A percentile compares a stretch with the other conserved stretches of the same genome.
Conservation (phyloP, 2,329 filamentous ascomycete species). For the Colletotrichum lindemuthianum region DNA sequence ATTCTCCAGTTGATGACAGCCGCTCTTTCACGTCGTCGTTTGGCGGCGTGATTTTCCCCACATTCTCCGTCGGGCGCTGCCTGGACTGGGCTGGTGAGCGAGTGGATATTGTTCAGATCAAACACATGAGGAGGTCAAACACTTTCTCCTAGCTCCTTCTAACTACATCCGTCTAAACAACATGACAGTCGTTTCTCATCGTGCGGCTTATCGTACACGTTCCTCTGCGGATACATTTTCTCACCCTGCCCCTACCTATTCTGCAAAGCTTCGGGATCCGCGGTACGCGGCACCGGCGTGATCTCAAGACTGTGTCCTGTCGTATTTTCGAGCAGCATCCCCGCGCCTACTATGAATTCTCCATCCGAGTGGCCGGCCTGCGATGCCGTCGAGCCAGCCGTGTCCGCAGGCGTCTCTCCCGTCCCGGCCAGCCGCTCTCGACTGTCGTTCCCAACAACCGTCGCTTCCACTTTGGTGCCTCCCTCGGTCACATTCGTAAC, state of each 20-base stretch:
- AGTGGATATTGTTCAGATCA: constrained; percentile 17
- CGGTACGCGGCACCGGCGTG: not conserved
- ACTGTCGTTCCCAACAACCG: not conserved
- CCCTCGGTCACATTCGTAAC: not conserved
- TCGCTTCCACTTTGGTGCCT: not conserved
- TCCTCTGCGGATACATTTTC: too few species aligned
- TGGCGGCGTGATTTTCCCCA: too few species aligned
- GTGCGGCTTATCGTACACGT: too few species aligned
- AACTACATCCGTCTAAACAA: too few species aligned
- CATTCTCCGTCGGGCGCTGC: too few species aligned
- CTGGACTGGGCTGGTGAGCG: too few species aligned
- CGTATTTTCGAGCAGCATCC: not conserved
- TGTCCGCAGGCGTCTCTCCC: not conserved
- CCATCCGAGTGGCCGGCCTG: not conserved
- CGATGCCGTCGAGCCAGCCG: not conserved
- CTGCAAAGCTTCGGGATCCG: too few species aligned
- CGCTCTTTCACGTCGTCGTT: too few species aligned
- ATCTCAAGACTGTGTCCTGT: constrained; percentile 2
- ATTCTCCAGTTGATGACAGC: too few species aligned
- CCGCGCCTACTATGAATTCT: not conserved
- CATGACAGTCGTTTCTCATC: not conserved
- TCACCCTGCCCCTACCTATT: too few species aligned
- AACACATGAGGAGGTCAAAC: not conserved
- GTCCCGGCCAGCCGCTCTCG: not conserved
- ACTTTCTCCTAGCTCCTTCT: not conserved